Percentiles rank a stretch among this genome's conserved stretches.
phyloP scores from a whole-genome alignment of 345 rosid genomes.

The Populus nigra region DNA sequence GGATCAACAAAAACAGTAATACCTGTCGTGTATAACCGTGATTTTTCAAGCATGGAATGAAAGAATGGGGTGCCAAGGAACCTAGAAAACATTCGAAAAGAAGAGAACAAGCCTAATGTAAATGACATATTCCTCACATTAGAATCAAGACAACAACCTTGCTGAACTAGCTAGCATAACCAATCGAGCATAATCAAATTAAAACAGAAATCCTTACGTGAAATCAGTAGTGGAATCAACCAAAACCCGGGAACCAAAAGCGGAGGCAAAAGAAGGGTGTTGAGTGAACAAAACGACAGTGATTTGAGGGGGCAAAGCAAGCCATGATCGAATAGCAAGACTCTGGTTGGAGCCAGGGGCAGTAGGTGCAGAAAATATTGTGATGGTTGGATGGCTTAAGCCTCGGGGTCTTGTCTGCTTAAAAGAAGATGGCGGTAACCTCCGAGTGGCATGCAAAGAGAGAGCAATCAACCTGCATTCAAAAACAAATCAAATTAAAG shows the following conservation, averaged over 20 bases:
- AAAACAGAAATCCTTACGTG: slow-evolving; percentile 51
- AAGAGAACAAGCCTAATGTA: neutral
- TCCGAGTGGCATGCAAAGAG: slow-evolving; percentile 70
- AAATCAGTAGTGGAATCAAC: slow-evolving; percentile 71
- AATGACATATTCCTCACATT: neutral
- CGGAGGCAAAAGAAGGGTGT: slow-evolving; percentile 49
- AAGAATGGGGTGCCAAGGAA: slow-evolving; percentile 80
- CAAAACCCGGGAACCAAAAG: slow-evolving; percentile 55
- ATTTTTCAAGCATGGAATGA: slow-evolving; percentile 82
- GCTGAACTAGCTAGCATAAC: neutral
- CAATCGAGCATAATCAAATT: neutral
- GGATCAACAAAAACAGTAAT: slow-evolving; percentile 54
- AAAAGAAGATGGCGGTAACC: slow-evolving; percentile 38
- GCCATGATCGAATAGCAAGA: slow-evolving; percentile 73
- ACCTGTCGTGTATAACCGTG: slow-evolving; percentile 42
- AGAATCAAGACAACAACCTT: neutral
- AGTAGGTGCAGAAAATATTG: slow-evolving; percentile 60
- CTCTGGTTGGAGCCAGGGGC: slow-evolving; percentile 49
- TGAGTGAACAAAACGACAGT: slow-evolving; percentile 63
- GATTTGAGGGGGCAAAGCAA: slow-evolving; percentile 65
- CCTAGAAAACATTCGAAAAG: slow-evolving; percentile 36
- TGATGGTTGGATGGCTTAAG: slow-evolving; percentile 40
- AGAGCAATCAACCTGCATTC: slow-evolving; percentile 56
- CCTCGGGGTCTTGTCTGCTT: slow-evolving; percentile 14
- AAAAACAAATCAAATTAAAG: slow-evolving; percentile 2